These are phyloP conservation scores for Hymenoscyphus infarciens DNA, from an alignment of 2,329 filamentous ascomycete genomes.

Conservation along the genomic window DNA sequence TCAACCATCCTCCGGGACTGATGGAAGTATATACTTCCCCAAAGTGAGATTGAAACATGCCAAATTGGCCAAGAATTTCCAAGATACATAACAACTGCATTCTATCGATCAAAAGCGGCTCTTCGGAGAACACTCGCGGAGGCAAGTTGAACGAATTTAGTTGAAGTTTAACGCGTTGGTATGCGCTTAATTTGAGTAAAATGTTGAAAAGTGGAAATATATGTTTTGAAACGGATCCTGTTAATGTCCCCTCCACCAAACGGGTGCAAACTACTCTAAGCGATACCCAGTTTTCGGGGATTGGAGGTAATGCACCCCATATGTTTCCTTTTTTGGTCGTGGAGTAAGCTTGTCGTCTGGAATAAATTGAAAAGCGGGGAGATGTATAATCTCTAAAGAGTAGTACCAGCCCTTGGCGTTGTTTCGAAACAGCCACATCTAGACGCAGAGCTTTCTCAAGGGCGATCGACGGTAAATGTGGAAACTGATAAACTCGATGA, in stretches of 20 bases:
- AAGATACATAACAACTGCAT: not conserved
- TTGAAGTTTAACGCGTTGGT: not conserved
- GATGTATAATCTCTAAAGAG: too few species aligned
- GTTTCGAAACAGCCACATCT: too few species aligned
- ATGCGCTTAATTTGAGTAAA: not conserved
- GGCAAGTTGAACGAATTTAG: not conserved
- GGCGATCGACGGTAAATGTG: too few species aligned
- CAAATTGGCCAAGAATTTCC: not conserved
- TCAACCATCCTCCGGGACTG: not conserved
- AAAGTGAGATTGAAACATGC: not conserved
- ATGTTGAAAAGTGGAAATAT: not conserved
- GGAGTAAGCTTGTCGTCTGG: too few species aligned
- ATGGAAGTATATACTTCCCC: not conserved
- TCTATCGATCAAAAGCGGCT: not conserved
- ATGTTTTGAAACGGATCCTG: not conserved
- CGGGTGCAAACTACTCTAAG: not conserved
- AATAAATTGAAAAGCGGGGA: too few species aligned
- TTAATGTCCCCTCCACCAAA: not conserved
- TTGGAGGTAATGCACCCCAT: too few species aligned
- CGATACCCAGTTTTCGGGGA: not conserved
- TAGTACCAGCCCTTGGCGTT: too few species aligned
- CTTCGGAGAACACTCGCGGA: not conserved
- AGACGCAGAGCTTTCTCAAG: too few species aligned
- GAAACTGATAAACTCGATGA: too few species aligned
- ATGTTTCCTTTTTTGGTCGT: too few species aligned